These are phyloP conservation scores for Artemisia annua DNA, from an alignment of 129 eudicot species.

Conservation along the genomic window DNA sequence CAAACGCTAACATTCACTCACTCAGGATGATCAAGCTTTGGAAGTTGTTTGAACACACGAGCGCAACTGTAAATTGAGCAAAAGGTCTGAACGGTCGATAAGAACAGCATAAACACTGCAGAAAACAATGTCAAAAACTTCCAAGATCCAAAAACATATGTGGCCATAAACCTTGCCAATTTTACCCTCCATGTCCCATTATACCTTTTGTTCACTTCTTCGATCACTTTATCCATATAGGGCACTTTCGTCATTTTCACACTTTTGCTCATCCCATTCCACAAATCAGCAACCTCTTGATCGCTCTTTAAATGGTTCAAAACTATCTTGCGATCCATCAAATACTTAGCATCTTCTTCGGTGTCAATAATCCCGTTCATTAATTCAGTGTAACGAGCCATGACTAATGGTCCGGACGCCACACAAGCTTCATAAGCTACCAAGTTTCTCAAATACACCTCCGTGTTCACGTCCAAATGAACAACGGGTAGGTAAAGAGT, in stretches of 20 bases:
- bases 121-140: conserved; percentile 47
- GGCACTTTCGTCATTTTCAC: conserved; percentile 61
- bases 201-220: conserved; percentile 54
- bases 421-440: conserved; percentile 34
- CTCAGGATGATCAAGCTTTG: neutral
- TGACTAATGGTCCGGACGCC: conserved; percentile 51
- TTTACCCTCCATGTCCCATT: conserved; percentile 28
- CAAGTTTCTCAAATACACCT: too few species aligned
- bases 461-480: conserved; percentile 21
- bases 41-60: conserved; percentile 20
- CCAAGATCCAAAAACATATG: conserved; percentile 55
- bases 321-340: conserved; percentile 49
- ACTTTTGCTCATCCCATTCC: conserved; percentile 80
- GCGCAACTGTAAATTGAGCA: conserved; percentile 36
- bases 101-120: conserved; percentile 41
- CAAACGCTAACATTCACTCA: too few species aligned
- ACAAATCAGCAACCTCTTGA: conserved; percentile 62
- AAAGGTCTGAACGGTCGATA: conserved; percentile 50
- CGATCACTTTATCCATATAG: conserved; percentile 53
- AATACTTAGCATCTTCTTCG: conserved; percentile 47
- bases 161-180: conserved; percentile 33
- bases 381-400: conserved; percentile 72
- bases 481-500: conserved; percentile 46
- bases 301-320: conserved; percentile 66
- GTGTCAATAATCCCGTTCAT: conserved; percentile 81